Conservation (phyloP, 306 rosid species). For the Alnus rubra region DNA sequence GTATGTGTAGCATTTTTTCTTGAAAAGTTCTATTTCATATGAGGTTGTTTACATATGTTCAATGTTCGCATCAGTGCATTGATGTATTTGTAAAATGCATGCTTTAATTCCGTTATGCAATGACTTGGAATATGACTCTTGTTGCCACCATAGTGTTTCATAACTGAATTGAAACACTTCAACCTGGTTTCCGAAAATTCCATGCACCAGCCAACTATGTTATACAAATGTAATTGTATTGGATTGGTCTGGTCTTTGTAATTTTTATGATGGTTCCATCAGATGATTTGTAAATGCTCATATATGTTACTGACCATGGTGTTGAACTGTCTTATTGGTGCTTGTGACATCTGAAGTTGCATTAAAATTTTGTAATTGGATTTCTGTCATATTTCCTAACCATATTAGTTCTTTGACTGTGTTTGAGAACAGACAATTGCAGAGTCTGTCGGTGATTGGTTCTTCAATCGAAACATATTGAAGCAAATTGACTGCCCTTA, state of each 20-base stretch:
- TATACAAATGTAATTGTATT: neutral
- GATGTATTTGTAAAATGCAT: neutral
- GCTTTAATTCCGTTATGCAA: neutral
- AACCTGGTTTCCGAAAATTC: neutral
- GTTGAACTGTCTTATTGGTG: neutral
- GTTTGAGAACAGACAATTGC: conserved; percentile 72
- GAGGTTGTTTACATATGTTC: neutral
- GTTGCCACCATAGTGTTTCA: neutral
- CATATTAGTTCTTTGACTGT: conserved; percentile 6
- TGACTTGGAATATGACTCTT: neutral
- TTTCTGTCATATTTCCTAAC: conserved; percentile 1
- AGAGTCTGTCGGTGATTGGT: conserved; percentile 89
- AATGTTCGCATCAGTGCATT: neutral
- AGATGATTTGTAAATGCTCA: neutral
- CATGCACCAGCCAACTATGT: neutral
- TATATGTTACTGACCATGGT: neutral
- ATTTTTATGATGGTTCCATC: neutral
- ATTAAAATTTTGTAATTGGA: neutral
- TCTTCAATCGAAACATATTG: conserved; percentile 45
- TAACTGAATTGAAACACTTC: neutral
- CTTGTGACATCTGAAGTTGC: neutral
- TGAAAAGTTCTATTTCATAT: too few species aligned
- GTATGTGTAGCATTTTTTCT: too few species aligned
- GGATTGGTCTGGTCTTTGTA: neutral
- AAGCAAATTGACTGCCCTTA: conserved; percentile 79